These are phyloP conservation scores for Discostella stelligeroides DNA, from an alignment of 108 stramenopile genomes.

Conservation along the genomic window DNA sequence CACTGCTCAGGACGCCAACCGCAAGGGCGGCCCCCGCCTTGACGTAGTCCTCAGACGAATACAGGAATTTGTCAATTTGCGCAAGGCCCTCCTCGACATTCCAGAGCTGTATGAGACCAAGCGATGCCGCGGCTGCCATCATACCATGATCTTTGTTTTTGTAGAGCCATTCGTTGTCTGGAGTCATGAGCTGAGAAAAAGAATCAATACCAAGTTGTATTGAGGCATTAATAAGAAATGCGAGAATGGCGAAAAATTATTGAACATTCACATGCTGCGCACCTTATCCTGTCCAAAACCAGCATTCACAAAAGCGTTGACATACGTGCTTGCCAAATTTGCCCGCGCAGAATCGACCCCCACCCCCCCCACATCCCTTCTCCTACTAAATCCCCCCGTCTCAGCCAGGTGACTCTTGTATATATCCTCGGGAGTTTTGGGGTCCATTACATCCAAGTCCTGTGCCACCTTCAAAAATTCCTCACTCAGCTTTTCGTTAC, in stretches of 20 bases:
- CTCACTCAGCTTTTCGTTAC: slow-evolving; percentile 91
- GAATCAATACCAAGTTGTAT: neutral
- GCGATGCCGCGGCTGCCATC: slow-evolving; percentile 96
- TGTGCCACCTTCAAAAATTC: slow-evolving; percentile 90
- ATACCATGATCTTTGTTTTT: slow-evolving; percentile 99
- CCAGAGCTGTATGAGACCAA: slow-evolving; percentile 97
- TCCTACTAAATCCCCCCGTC: slow-evolving; percentile 88
- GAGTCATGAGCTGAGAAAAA: slow-evolving; percentile 72
- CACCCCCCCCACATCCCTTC: slow-evolving; percentile 77
- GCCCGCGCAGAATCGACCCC: slow-evolving; percentile 97
- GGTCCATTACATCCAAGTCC: slow-evolving; percentile 94
- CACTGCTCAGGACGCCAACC: slow-evolving; percentile 93
- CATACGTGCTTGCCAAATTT: slow-evolving; percentile 98
- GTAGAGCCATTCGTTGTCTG: slow-evolving; percentile 92
- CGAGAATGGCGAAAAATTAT: neutral
- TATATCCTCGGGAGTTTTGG: slow-evolving; percentile 98
- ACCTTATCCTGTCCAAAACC: slow-evolving; percentile 95
- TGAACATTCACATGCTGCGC: neutral
- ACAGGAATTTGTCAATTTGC: slow-evolving; percentile 97
- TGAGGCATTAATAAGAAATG: neutral
- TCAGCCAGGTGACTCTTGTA: slow-evolving; percentile 99
- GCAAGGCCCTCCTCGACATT: slow-evolving; percentile 99
- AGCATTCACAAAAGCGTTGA: slow-evolving; percentile 99
- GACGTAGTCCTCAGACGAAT: slow-evolving; percentile 94
- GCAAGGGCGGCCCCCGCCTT: slow-evolving; percentile 98